Conservation (phyloP, 805 yeast species). For the Kodamaea sagamina region DNA sequence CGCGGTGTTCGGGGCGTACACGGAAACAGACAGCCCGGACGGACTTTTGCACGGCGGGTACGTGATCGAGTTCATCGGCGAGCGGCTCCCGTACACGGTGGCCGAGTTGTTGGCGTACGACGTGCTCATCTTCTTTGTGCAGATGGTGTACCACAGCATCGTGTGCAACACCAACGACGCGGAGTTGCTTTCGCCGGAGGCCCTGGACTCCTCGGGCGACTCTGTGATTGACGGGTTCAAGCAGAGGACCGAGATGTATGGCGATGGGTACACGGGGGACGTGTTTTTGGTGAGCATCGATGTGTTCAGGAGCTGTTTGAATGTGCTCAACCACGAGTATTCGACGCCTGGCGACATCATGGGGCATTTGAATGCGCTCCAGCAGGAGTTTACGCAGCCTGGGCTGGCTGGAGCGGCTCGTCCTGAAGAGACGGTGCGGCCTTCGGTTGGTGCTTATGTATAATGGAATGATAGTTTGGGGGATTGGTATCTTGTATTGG, state of each 20-base stretch:
- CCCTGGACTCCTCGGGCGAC: conserved; percentile 5
- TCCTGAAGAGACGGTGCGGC: background rate
- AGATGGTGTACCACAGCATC: conserved; percentile 34
- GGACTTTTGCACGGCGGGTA: conserved; percentile 35
- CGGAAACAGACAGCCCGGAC: conserved; percentile 17
- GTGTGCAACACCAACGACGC: conserved; percentile 37
- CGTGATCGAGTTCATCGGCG: conserved; percentile 43
- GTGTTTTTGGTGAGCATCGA: conserved; percentile 34
- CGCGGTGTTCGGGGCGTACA: conserved; percentile 27
- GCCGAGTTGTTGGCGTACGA: conserved; percentile 33
- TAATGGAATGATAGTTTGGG: background rate
- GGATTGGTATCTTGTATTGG: no score
- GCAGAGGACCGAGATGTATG: conserved; percentile 10
- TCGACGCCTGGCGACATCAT: background rate
- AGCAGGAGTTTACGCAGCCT: conserved; percentile 5
- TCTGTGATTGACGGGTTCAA: conserved; percentile 6
- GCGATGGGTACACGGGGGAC: conserved; percentile 45
- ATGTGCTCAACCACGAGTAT: conserved; percentile 4
- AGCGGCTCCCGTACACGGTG: conserved; percentile 29
- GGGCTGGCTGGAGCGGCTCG: conserved; percentile 1
- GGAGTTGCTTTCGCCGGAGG: conserved; percentile 23
- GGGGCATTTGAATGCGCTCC: conserved; percentile 5
- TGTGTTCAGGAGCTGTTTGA: conserved; percentile 16
- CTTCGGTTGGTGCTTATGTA: conserved; percentile 4
- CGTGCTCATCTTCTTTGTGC: conserved; percentile 25